phyloP scores from a whole-genome alignment of 768 basidiomycete species.

The Floccularia luteovirens region DNA sequence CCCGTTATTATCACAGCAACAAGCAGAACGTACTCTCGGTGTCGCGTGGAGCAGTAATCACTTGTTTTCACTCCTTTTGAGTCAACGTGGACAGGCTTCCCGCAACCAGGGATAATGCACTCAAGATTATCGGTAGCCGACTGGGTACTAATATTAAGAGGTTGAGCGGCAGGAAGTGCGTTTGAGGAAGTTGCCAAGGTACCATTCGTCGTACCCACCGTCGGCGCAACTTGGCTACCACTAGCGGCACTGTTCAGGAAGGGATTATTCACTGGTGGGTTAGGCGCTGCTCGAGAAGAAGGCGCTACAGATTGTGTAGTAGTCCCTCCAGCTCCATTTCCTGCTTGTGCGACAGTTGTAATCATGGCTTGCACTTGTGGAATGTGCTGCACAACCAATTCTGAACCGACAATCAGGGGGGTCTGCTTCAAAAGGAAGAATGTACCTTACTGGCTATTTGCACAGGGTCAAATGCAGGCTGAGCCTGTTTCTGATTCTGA shows the following conservation, averaged over 20 bases:
- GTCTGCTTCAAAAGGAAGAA: not conserved
- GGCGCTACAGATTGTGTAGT: conserved; percentile 9
- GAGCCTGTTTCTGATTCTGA: conserved; percentile 9
- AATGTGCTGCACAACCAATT: conserved; percentile 38
- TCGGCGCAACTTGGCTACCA: conserved; percentile 6
- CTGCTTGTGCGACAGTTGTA: conserved; percentile 6
- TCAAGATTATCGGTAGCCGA: conserved; percentile 27
- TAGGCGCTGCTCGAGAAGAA: conserved; percentile 10
- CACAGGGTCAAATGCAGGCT: conserved; percentile 25
- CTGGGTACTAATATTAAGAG: conserved; percentile 23
- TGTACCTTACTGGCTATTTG: conserved; percentile 29
- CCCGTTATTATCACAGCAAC: conserved; percentile 2
- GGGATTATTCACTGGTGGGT: conserved; percentile 19
- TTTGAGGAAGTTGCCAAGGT: conserved; percentile 16
- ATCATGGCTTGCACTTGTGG: conserved; percentile 36
- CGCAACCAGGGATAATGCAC: conserved; percentile 52
- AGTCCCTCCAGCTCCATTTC: conserved; percentile 1
- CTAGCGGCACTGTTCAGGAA: conserved; percentile 18
- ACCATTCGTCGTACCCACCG: conserved; percentile 16
- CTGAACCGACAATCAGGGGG: conserved; percentile 13
- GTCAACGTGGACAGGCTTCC: conserved; percentile 48
- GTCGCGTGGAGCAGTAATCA: conserved; percentile 52
- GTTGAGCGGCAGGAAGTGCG: conserved; percentile 21
- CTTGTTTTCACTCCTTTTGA: conserved; percentile 40
- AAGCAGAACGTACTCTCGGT: conserved; percentile 48